Percentiles rank a stretch among this genome's conserved stretches.
Evolutionary conservation across 139 green algal genomes (phyloP).

Genomic region (Chlorella sorokiniana): DNA sequence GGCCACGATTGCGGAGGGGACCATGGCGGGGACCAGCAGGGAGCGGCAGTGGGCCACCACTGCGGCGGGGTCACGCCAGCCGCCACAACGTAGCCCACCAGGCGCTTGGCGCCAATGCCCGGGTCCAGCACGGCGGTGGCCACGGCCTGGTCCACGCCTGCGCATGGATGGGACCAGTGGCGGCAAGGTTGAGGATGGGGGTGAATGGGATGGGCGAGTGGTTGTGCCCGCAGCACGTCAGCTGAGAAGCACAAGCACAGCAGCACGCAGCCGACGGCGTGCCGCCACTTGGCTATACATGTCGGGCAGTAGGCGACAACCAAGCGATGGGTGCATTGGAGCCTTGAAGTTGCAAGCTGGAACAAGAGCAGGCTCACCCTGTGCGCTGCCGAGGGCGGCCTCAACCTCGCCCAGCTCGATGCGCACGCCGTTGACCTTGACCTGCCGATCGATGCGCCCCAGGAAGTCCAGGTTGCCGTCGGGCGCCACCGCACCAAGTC

Average conservation of each 20-base stretch:
- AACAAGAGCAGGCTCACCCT: too few relatives aligned
- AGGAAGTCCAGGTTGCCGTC: constrained; percentile 52
- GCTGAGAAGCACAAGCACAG: too few relatives aligned
- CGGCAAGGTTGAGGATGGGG: neutral
- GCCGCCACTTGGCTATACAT: too few relatives aligned
- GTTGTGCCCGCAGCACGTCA: too few relatives aligned
- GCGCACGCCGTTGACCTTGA: constrained; percentile 64
- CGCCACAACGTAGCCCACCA: neutral
- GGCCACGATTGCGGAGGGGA: neutral
- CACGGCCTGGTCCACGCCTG: neutral
- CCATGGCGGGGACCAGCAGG: constrained; percentile 17
- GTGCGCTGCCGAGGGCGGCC: constrained; percentile 20
- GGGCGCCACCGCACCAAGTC: constrained; percentile 44
- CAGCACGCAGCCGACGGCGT: too few relatives aligned
- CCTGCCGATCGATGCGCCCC: constrained; percentile 51
- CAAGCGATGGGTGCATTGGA: too few relatives aligned
- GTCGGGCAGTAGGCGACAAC: too few relatives aligned
- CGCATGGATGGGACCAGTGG: neutral
- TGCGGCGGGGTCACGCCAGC: neutral
- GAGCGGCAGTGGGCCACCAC: constrained; percentile 2
- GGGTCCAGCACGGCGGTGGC: neutral
- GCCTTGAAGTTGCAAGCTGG: too few relatives aligned
- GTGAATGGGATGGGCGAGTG: too few relatives aligned
- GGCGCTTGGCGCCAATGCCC: neutral
- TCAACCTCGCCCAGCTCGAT: constrained; percentile 71